Conservation (phyloP, 2,329 filamentous ascomycete genomes). For the Paraphaeosphaeria minitans region DNA sequence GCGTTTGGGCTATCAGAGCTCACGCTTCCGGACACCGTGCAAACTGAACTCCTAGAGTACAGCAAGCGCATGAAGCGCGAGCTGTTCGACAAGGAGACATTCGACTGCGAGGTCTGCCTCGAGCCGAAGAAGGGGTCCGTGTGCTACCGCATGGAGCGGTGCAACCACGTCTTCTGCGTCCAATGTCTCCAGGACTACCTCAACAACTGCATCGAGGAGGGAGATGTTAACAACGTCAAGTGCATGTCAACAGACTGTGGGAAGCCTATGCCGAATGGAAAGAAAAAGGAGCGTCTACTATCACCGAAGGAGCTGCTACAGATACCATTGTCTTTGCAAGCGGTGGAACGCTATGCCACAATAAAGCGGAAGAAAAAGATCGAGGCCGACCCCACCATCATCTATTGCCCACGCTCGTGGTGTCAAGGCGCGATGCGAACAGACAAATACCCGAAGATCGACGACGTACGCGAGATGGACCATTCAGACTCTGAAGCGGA, state of each 20-base stretch:
- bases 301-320: constrained; percentile 78
- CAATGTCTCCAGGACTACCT: constrained; percentile 91
- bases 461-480: constrained; percentile 46
- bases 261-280: constrained; percentile 26
- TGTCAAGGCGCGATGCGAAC: constrained; percentile 84
- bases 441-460: constrained; percentile 53
- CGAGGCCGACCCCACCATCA: constrained; percentile 86
- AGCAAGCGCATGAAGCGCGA: constrained; percentile 75
- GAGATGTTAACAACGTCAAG: constrained; percentile 77
- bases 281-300: constrained; percentile 65
- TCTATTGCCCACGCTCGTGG: constrained; percentile 92
- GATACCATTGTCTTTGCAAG: constrained; percentile 61
- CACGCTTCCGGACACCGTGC: constrained; percentile 57
- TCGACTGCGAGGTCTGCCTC: constrained; percentile 85
- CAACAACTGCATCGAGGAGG: constrained; percentile 83
- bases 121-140: constrained; percentile 86
- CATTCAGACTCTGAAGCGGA: constrained; percentile 50
- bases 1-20: constrained; percentile 59
- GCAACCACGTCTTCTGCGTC: constrained; percentile 89
- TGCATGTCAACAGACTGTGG: constrained; percentile 83
- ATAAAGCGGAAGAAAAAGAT: constrained; percentile 92
- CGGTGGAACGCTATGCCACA: constrained; percentile 83
- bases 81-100: constrained; percentile 82
- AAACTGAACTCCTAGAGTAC: constrained; percentile 76
- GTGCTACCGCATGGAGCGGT: constrained; percentile 83